phyloP scores from a whole-genome alignment of 345 rosid genomes.

The Diplotaxis tenuifolia region DNA sequence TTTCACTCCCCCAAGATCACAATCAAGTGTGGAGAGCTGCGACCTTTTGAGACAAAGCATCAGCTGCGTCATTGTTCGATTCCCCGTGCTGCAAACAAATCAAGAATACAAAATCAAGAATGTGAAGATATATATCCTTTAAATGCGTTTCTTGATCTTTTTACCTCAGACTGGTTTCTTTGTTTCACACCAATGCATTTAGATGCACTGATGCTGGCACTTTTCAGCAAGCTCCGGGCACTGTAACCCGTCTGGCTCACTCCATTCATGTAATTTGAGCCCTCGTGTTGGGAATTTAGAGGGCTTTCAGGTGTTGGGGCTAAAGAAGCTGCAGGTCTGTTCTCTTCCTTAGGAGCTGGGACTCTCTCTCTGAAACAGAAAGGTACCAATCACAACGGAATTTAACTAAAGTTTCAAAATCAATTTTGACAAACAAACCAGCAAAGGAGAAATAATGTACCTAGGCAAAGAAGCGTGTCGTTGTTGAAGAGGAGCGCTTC shows the following conservation, averaged over 20 bases:
- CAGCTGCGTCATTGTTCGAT: constrained; percentile 54
- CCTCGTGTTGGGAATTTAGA: constrained; percentile 39
- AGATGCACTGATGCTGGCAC: constrained; percentile 95
- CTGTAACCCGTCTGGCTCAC: constrained; percentile 44
- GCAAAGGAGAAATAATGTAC: constrained; percentile 34
- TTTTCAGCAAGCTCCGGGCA: constrained; percentile 73
- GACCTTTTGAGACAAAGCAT: constrained; percentile 54
- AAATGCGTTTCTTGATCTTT: constrained; percentile 16
- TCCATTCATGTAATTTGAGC: constrained; percentile 37
- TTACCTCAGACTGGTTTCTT: constrained; percentile 51
- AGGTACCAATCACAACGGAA: constrained; percentile 14
- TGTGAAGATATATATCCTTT: not conserved
- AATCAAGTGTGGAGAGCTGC: constrained; percentile 53
- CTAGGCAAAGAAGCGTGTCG: constrained; percentile 97
- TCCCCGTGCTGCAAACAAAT: constrained; percentile 48
- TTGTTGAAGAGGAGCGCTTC: constrained; percentile 71
- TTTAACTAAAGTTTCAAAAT: not conserved
- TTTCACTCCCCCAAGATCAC: constrained; percentile 7
- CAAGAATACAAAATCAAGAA: not conserved
- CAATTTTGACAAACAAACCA: not conserved
- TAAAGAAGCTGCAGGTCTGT: constrained; percentile 47
- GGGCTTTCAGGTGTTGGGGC: constrained; percentile 54
- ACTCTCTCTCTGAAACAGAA: constrained; percentile 71
- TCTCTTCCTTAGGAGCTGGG: constrained; percentile 60
- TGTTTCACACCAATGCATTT: constrained; percentile 66